Base-by-base conservation (phyloP, 768 basidiomycete genomes). In the Dictyophora rubrovolvata region DNA sequence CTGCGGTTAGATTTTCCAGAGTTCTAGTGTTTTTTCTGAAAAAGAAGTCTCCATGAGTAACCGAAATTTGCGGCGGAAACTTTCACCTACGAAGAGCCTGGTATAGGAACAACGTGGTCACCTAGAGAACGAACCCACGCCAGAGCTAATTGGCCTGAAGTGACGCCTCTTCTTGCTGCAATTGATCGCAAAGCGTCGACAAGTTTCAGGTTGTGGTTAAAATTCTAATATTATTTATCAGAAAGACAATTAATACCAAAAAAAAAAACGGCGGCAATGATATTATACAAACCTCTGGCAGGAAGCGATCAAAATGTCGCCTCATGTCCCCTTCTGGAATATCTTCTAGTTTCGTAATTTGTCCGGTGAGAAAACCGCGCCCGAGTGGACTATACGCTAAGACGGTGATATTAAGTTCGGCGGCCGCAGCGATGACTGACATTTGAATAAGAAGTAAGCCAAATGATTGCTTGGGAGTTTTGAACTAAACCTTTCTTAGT, bases 351-450 rank as follows among this genome's bases (percentile, higher is more conserved):
- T 64, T 68, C 63, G 75, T 79, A 65, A 82, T 73, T 34, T 74
- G 66, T 0, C 82, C 81, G 0, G 78, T 77, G 34, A 84, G 69
- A 66, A 82, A 73, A 2, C 82, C 81, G 17, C 73, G 70, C 5
- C 82, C 81, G 0, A 83, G 73, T 0, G 82, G 81, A 35, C 77
- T 84, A 65, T 87, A 86, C 33, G 77, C 84, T 12, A 80, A 66
- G n/a, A 86, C 75, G 4, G 82, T 69, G 53, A 85, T 73, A 0
- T 77, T 77, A n/a, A 83, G 75, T 60, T 83, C 80, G 51, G 72
- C 68, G 6, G 80, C 78, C 1, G 80, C 74, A 1, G 73, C 74
- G 60, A 86, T 75, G 11, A 84, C 83, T 72, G 48, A 12, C 22
- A 20, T 21, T 20, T 1, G 28, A 49, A 8, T 22, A 14, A 21